These are phyloP conservation scores for Phoma sp. DNA, from an alignment of 2,329 filamentous ascomycete species.

Conservation along the genomic window DNA sequence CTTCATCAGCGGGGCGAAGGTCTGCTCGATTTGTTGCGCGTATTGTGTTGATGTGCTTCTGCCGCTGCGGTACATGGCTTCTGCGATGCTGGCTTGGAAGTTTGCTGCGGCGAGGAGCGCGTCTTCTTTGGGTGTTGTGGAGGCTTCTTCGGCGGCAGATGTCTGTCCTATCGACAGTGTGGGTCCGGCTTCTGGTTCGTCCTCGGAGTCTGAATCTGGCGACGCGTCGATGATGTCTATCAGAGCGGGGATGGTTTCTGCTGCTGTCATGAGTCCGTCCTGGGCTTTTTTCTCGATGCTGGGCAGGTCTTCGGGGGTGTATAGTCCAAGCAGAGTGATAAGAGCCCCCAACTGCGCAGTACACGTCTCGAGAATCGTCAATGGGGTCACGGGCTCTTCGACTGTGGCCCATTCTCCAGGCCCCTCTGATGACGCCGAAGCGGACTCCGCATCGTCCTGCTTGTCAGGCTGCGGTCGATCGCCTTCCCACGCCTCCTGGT, in stretches of 20 bases:
- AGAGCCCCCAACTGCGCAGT: slow-evolving; percentile 64
- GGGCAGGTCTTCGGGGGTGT: slow-evolving; percentile 55
- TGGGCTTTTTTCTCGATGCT: slow-evolving; percentile 65
- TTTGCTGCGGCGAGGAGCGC: slow-evolving; percentile 62
- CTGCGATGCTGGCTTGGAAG: slow-evolving; percentile 63
- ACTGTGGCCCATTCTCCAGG: slow-evolving; percentile 70
- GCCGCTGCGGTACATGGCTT: slow-evolving; percentile 62
- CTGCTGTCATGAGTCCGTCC: slow-evolving; percentile 60
- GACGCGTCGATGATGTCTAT: slow-evolving; percentile 47
- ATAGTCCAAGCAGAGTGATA: slow-evolving; percentile 56
- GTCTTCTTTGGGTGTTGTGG: slow-evolving; percentile 56
- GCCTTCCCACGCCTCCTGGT: slow-evolving; percentile 29
- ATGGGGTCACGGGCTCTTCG: slow-evolving; percentile 69
- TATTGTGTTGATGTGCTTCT: slow-evolving; percentile 61
- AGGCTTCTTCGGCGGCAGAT: slow-evolving; percentile 30
- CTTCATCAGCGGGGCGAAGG: slow-evolving; percentile 41
- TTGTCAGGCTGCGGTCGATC: slow-evolving; percentile 12
- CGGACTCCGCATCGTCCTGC: slow-evolving; percentile 33
- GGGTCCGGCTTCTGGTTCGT: slow-evolving; percentile 39
- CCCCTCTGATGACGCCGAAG: slow-evolving; percentile 35
- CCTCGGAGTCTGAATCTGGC: slow-evolving; percentile 21
- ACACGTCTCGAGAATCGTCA: slow-evolving; percentile 71
- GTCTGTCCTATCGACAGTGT: slow-evolving; percentile 42
- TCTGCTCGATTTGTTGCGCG: slow-evolving; percentile 48
- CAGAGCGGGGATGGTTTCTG: slow-evolving; percentile 62